Conservation (phyloP, 2,329 filamentous ascomycete species). For the Alternaria brassicicola region DNA sequence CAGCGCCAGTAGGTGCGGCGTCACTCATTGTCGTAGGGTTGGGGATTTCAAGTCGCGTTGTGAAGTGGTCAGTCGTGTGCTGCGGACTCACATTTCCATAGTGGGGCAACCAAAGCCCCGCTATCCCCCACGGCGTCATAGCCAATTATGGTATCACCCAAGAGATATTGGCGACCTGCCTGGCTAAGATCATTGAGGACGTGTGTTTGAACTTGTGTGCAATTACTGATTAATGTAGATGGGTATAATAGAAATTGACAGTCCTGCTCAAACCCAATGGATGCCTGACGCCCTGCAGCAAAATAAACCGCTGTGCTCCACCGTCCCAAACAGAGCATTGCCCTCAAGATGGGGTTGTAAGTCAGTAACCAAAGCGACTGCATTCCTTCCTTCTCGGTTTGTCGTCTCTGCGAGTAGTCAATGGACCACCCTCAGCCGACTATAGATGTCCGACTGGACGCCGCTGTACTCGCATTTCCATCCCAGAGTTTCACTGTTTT, state of each 20-base stretch:
- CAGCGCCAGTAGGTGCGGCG: conserved; percentile 31
- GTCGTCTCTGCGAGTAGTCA: neutral
- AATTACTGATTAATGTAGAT: conserved; percentile 9
- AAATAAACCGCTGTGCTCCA: conserved; percentile 4
- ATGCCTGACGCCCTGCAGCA: conserved; percentile 2
- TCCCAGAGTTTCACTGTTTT: conserved; percentile 47
- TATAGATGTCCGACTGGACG: conserved; percentile 27
- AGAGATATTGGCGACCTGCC: neutral
- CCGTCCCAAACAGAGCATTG: neutral
- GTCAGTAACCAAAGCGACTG: neutral
- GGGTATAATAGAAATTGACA: conserved; percentile 14
- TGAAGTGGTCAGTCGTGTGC: conserved; percentile 1
- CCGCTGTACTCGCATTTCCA: conserved; percentile 26
- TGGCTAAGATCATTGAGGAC: neutral
- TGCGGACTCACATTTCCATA: conserved; percentile 10
- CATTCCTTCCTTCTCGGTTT: neutral
- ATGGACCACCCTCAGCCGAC: conserved; percentile 11
- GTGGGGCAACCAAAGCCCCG: conserved; percentile 29
- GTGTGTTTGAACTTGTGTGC: neutral
- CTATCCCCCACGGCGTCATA: conserved; percentile 25
- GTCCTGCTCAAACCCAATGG: conserved; percentile 2
- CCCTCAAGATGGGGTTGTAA: neutral
- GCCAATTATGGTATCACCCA: neutral
- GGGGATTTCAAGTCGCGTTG: conserved; percentile 1
- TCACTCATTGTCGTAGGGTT: conserved; percentile 39